Conservation (phyloP, 106 monocot species). For the Dendrobium officinale region DNA sequence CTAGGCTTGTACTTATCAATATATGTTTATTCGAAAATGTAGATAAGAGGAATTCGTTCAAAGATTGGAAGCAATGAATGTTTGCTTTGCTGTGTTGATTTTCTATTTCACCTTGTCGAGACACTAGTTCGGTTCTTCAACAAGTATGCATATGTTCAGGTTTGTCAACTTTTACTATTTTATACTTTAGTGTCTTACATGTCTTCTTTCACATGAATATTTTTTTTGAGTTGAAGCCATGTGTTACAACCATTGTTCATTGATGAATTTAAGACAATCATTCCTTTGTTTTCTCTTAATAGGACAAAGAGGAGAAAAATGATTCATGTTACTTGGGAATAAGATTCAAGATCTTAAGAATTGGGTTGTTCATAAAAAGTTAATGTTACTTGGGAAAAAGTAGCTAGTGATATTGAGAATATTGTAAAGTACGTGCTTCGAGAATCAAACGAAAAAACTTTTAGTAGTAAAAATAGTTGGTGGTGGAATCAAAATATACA, state of each 20-base stretch:
- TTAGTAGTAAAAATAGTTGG: too few relatives aligned
- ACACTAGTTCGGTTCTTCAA: slow-evolving; percentile 98
- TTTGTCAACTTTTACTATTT: slow-evolving; percentile 18
- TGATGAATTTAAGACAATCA: background rate
- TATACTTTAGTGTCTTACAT: background rate
- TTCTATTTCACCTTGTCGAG: slow-evolving; percentile 95
- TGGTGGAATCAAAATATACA: too few relatives aligned
- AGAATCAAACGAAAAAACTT: too few relatives aligned
- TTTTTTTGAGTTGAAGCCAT: background rate
- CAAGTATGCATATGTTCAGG: slow-evolving; percentile 99
- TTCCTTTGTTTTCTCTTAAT: background rate
- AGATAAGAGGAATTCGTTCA: slow-evolving; percentile 92
- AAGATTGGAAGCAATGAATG: slow-evolving; percentile 96
- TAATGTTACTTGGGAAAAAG: too few relatives aligned
- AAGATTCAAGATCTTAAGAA: too few relatives aligned
- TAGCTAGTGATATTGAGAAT: too few relatives aligned
- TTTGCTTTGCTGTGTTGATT: slow-evolving; percentile 94
- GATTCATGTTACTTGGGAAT: too few relatives aligned
- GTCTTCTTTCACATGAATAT: background rate
- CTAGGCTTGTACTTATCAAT: background rate
- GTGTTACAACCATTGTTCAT: background rate
- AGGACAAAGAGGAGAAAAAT: too few relatives aligned
- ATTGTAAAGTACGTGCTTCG: too few relatives aligned
- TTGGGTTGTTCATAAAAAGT: too few relatives aligned
- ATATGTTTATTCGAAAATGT: slow-evolving; percentile 10